Evolutionary conservation across 257 asterid genomes (phyloP), one percentile per base, ranked within the genome.

Genomic region (Buddleja alternifolia): DNA sequence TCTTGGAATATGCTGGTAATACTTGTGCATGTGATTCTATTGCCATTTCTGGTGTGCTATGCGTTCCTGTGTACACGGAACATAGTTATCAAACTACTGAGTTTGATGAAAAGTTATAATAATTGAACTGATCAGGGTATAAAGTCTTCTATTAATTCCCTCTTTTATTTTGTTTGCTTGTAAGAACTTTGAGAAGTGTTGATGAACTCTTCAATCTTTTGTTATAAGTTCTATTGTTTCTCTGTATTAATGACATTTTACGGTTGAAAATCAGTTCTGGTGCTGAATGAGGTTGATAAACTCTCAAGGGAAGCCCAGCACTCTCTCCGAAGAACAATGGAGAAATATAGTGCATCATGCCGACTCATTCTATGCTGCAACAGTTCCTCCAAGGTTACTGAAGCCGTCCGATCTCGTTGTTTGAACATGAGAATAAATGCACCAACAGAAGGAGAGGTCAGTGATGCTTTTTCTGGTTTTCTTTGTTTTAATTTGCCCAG

Each of bases 221-320:
- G 15, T 50, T 19, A 53, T 52, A 51, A 53, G 70, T 63, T 80
- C 15, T 59, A 54, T 44, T 48, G 47, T 66, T 16, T 73, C 44
- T 69, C 72, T 72, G 20, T 59, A 25, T 60, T 74, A 61, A 76
- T 79, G 62, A 55, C 60, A 57, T 75, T 9, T 42, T 34, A 11
- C 75, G 72, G 59, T 72, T 60, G 15, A 8, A 67, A 73, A 48
- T 69, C 86, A 94, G 99, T 94, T 32, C 81, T 94, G 34, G 95
- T 94, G 75, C 83, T 91, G 67, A 89, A 94, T 84, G 99, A 94
- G 80, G 99, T 94, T 58, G 97, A 94, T 84, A 93, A 86, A 70
- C 96, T 93, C 77, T 93, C 97, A 47, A 86, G 97, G 80, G 99
- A 94, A 87, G 99, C 97, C 70, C 99, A 94, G 17, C 97, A 94